A percentile compares a stretch with the other conserved stretches of the same genome.
Conservation (phyloP, 2,329 filamentous ascomycete species). For the Aphanocladium album region DNA sequence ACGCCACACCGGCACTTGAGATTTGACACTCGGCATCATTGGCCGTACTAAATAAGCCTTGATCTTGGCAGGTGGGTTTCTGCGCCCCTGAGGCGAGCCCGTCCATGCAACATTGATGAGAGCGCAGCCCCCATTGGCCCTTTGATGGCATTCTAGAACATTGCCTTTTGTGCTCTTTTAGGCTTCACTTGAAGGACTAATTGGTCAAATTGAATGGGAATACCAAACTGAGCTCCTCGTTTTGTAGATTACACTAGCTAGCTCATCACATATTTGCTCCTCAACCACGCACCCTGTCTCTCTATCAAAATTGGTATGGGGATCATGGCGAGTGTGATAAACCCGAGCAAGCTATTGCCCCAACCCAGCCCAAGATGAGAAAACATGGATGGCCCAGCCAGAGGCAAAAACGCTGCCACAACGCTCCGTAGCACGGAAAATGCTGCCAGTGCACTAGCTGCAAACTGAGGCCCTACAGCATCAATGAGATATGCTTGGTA, state of each 20-base stretch:
- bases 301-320: neutral
- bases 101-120: neutral
- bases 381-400: conserved; percentile 41
- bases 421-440: conserved; percentile 36
- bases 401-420: conserved; percentile 55
- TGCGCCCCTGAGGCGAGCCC: neutral
- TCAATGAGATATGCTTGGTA: neutral
- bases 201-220: no score
- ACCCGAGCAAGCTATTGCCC: conserved; percentile 35
- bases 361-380: conserved; percentile 37
- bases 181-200: neutral
- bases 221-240: neutral
- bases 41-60: neutral
- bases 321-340: conserved; percentile 35
- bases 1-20: neutral
- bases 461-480: neutral
- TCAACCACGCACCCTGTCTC: neutral
- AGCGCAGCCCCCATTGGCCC: neutral
- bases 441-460: neutral
- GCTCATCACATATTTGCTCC: neutral
- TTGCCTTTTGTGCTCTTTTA: neutral
- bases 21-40: neutral
- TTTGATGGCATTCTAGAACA: neutral
- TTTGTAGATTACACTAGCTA: neutral
- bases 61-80: conserved; percentile 2